These are phyloP conservation scores for Dryadomyces quercivorus DNA, from an alignment of 2,329 filamentous ascomycete genomes.

Conservation along the genomic window DNA sequence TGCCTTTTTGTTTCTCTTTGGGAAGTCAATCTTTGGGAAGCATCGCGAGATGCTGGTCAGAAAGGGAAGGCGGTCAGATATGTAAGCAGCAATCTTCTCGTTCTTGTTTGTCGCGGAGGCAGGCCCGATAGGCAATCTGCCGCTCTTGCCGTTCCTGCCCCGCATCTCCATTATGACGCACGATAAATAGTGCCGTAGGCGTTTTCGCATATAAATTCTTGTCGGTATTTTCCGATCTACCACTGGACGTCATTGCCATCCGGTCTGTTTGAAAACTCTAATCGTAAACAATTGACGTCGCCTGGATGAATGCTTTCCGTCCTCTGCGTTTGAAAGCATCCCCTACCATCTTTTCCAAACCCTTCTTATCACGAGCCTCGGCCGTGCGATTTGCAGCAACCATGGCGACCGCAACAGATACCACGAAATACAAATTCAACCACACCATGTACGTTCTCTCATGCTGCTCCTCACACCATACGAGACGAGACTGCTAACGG, in stretches of 20 bases:
- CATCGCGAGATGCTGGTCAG: background rate
- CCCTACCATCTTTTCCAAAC: background rate
- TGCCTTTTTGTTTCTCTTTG: background rate
- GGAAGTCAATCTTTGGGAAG: background rate
- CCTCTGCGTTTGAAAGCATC: background rate
- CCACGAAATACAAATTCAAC: constrained; percentile 70
- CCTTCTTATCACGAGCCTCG: background rate
- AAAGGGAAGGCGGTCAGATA: too few species aligned
- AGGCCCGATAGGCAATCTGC: too few species aligned
- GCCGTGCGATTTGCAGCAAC: constrained; percentile 23
- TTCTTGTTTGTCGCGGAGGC: too few species aligned
- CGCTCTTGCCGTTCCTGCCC: background rate
- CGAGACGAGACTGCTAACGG: background rate
- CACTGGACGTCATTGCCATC: background rate
- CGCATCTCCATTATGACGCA: background rate
- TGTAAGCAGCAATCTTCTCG: too few species aligned
- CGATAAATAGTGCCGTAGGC: background rate
- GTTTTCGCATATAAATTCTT: too few species aligned
- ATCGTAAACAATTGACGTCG: background rate
- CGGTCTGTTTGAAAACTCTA: background rate
- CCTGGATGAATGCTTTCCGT: background rate
- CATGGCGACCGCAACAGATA: constrained; percentile 61
- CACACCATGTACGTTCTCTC: constrained; percentile 60
- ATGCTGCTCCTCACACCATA: too few species aligned
- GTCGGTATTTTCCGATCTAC: background rate